Evolutionary conservation across 148 eudicot genomes (phyloP).

Genomic region (Drosera capensis): DNA sequence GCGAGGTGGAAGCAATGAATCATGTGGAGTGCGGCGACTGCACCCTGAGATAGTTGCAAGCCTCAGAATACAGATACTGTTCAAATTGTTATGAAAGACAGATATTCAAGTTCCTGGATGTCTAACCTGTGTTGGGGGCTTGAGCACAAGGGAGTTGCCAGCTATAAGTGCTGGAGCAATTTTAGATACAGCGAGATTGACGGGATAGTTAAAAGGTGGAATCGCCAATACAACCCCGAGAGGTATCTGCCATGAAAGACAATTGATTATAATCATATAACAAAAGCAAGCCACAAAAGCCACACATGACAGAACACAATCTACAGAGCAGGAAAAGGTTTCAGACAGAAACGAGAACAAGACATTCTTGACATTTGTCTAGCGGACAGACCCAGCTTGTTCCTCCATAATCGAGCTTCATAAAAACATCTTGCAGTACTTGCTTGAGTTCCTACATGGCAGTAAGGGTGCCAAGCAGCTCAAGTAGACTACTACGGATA

Average conservation of each 20-base stretch:
- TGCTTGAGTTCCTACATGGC: too few relatives aligned
- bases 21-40: slow-evolving; percentile 95
- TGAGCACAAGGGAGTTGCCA: slow-evolving; percentile 90
- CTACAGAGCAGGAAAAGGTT: too few relatives aligned
- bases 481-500: too few relatives aligned
- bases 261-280: neutral
- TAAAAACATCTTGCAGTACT: too few relatives aligned
- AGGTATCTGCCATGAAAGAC: slow-evolving; percentile 44
- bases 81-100: neutral
- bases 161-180: slow-evolving; percentile 92
- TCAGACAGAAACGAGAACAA: too few relatives aligned
- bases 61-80: neutral
- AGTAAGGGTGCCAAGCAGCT: too few relatives aligned
- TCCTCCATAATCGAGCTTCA: too few relatives aligned
- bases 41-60: slow-evolving; percentile 40
- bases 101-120: neutral
- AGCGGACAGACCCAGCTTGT: too few relatives aligned
- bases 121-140: slow-evolving; percentile 99
- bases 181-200: slow-evolving; percentile 94
- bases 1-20: slow-evolving; percentile 96
- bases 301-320: too few relatives aligned
- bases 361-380: too few relatives aligned
- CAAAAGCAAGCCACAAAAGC: too few relatives aligned
- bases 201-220: slow-evolving; percentile 97
- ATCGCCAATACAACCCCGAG: slow-evolving; percentile 85